Conservation (phyloP, 140 eudicot genomes). For the Senecio squalidus region DNA sequence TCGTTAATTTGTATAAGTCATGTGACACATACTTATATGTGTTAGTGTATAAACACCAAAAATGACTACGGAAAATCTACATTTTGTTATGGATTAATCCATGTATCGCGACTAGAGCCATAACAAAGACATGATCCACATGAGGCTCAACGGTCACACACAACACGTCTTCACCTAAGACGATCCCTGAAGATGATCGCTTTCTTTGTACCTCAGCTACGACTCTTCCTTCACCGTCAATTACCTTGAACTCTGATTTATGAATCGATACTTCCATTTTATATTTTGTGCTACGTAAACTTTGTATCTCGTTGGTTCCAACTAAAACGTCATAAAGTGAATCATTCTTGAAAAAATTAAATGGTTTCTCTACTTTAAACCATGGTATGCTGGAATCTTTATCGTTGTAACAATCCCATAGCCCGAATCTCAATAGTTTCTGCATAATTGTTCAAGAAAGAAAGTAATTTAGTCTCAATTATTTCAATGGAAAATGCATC, state of each 20-base stretch:
- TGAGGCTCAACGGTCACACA: slow-evolving; percentile 54
- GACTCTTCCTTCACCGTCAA: slow-evolving; percentile 29
- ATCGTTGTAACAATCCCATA: slow-evolving; percentile 51
- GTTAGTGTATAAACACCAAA: slow-evolving; percentile 4
- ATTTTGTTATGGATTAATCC: slow-evolving; percentile 49
- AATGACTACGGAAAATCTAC: slow-evolving; percentile 16
- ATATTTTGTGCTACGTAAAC: slow-evolving; percentile 19
- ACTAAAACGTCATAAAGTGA: slow-evolving; percentile 29
- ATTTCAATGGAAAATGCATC: neutral
- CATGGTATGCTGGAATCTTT: slow-evolving; percentile 36
- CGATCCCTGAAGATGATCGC: slow-evolving; percentile 48
- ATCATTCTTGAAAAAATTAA: slow-evolving; percentile 22
- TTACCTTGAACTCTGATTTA: slow-evolving; percentile 39
- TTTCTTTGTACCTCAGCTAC: slow-evolving; percentile 48
- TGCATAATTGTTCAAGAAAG: neutral
- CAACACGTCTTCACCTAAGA: slow-evolving; percentile 69
- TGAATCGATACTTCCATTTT: slow-evolving; percentile 37
- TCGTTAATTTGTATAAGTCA: too few relatives aligned
- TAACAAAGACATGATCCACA: slow-evolving; percentile 56
- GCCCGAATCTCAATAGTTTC: slow-evolving; percentile 17
- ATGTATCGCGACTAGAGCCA: slow-evolving; percentile 68
- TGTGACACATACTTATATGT: too few relatives aligned
- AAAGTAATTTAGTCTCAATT: neutral
- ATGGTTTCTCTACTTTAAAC: slow-evolving; percentile 44
- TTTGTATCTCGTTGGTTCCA: slow-evolving; percentile 24